Base-by-base conservation (phyloP, 1,139 yeast genomes). In the Kodamaea sp. region DNA sequence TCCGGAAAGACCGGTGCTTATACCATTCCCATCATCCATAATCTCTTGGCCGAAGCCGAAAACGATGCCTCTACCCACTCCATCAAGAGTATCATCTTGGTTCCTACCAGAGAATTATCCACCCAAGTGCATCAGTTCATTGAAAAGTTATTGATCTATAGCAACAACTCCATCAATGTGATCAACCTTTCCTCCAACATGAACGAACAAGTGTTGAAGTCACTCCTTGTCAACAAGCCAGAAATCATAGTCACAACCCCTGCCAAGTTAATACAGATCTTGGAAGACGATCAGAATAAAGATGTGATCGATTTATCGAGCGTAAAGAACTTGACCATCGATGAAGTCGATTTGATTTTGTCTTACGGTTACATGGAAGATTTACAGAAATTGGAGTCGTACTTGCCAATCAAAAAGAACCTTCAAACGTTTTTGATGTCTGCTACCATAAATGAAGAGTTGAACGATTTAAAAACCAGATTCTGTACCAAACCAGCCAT, bases 391-490 rank as follows among this genome's bases (percentile, higher is more conserved):
- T 71, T 92, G 42, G 75, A 83, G 11, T 70, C 71, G 15, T 75
- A 66, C 43, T 64, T 88, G 44, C 92, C 94, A 9, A 70, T 81
- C 35, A 81, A 80, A 55, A 83, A 83, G 49, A 80, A 82, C 37
- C 67, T 88, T 47, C 98, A 94, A 63, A 83, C 95, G 2, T 90
- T 89, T 63, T 68, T 94, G 47, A 92, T 92, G 97, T 87, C 96
- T 59, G 99, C 99, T 2, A 94, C 98, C 3, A 67, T 94, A 39
- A 86, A 82, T 54, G 95, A 87, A 32, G 97, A 92, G 43, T 78
- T 90, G 44, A 80, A 86, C 41, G 78, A 76, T 29, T 66, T 94
- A 51, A 92, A 92, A 60, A 57, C 67, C 28, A 75, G 77, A 51
- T 89, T 85, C 57, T 92, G 97, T 61, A 79, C 90, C 36, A 78